Percentiles rank a stretch among this genome's conserved stretches.
Conservation (phyloP, 1,284 basidiomycete genomes). For the Cutaneotrichosporon cavernicola region DNA sequence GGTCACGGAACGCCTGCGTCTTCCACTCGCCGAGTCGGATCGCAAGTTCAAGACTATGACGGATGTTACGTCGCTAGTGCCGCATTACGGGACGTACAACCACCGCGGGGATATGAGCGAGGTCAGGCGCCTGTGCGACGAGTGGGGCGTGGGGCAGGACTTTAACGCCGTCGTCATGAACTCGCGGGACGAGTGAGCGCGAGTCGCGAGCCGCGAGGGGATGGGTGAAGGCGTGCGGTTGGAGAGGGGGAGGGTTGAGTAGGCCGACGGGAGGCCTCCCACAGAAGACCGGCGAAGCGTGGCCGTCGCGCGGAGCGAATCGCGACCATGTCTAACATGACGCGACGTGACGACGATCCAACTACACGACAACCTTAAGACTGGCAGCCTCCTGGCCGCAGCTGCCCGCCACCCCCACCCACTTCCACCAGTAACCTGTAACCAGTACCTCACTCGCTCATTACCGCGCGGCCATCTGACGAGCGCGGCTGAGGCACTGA, state of each 20-base stretch:
- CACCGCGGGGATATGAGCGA: slow-evolving; percentile 56
- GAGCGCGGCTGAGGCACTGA: background rate
- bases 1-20: slow-evolving; percentile 54
- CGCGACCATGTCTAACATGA: no score
- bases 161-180: slow-evolving; percentile 48
- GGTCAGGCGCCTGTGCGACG: slow-evolving; percentile 51
- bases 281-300: no score
- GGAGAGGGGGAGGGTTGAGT: no score
- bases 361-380: background rate
- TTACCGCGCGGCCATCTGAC: background rate
- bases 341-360: background rate
- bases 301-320: no score
- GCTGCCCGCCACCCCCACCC: background rate
- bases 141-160: slow-evolving; percentile 53
- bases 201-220: background rate
- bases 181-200: slow-evolving; percentile 4
- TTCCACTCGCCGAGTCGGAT: slow-evolving; percentile 28
- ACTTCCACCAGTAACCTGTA: background rate
- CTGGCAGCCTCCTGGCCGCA: no score
- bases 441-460: background rate
- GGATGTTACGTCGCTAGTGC: slow-evolving; percentile 53
- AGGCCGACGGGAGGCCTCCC: no score
- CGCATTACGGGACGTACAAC: slow-evolving; percentile 49
- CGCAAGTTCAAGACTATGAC: slow-evolving; percentile 50
- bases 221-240: background rate